Evolutionary conservation across 768 basidiomycete species (phyloP), one percentile per base, ranked within the genome.

Genomic region (Ramaria sp.): DNA sequence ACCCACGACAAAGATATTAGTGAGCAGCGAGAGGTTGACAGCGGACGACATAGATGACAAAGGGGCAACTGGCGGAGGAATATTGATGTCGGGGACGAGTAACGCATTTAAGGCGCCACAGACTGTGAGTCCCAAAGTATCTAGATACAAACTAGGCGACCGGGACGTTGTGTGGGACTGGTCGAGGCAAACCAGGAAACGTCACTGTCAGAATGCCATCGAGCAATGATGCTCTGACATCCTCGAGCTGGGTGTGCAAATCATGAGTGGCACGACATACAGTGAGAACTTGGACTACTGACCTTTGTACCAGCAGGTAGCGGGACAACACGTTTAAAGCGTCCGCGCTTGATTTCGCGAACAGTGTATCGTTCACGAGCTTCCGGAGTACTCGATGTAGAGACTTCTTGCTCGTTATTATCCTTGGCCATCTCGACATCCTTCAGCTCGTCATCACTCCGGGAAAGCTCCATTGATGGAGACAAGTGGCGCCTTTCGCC

Each of bases 401-500:
- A 11, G 46, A 31, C 24, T 49, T 57, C 34, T n/a, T 13, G 24
- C 54, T 52, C 45, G 4, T 34, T 20, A 10, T n/a, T 34, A 30
- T 10, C 39, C 50, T n/a, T 33, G 3, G 22, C 50, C 15, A 3
- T 5, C 27, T 27, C 27, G 27, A 27, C n/a, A n/a, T n/a, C n/a
- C n/a, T n/a, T n/a, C n/a, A n/a, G 27, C 5, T 27, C 27, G 5
- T 27, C 5, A 5, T 27, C 27, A 27, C 68, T 33, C 67, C 67
- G 30, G 75, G 61, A 13, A 64, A 48, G 7, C 66, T 62, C 38
- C 50, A 6, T 6, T 4, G 2, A 5, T 5, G 27, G 2, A 10
- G 50, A 30, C 33, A 30, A 7, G 4, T 37, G 20, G 13, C 50
- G 27, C 22, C 63, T 68, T 67, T 83, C 76, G 10, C 79, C 82